phyloP scores from a whole-genome alignment of 192 early-diverging fungal genomes.

The Coemansia erecta region DNA sequence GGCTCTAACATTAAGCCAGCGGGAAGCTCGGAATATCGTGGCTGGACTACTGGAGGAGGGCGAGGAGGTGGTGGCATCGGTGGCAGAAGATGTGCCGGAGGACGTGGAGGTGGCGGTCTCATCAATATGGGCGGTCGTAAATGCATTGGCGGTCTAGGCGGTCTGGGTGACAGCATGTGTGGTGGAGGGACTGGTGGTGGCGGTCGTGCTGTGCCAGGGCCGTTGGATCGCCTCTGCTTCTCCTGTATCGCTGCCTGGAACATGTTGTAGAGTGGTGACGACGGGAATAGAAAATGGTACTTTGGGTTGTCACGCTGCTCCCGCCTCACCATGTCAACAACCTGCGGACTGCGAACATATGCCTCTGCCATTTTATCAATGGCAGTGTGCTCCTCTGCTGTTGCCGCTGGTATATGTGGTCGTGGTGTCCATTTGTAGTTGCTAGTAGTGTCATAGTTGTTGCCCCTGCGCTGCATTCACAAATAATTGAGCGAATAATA shows the following conservation, averaged over 20 bases:
- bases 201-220: not conserved
- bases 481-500: too few species aligned
- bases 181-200: constrained; percentile 5
- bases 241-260: constrained; percentile 22
- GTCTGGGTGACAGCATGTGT: not conserved
- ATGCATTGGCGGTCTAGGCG: not conserved
- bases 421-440: not conserved
- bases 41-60: not conserved
- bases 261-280: constrained; percentile 21
- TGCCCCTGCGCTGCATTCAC: too few species aligned
- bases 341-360: constrained; percentile 22
- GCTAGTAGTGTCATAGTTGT: not conserved
- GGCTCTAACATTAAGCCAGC: constrained; percentile 42
- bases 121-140: too few species aligned
- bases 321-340: constrained; percentile 24
- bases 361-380: constrained; percentile 43
- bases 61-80: not conserved
- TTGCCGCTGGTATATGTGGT: too few species aligned
- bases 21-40: constrained; percentile 29
- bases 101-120: constrained; percentile 2
- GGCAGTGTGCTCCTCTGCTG: constrained; percentile 12
- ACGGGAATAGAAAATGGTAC: constrained; percentile 28
- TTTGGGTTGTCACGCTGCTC: constrained; percentile 20
- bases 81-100: not conserved
- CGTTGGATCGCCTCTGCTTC: too few species aligned